Base-by-base conservation (phyloP, 2,329 filamentous ascomycete species). In the Cladosporium colombiae region DNA sequence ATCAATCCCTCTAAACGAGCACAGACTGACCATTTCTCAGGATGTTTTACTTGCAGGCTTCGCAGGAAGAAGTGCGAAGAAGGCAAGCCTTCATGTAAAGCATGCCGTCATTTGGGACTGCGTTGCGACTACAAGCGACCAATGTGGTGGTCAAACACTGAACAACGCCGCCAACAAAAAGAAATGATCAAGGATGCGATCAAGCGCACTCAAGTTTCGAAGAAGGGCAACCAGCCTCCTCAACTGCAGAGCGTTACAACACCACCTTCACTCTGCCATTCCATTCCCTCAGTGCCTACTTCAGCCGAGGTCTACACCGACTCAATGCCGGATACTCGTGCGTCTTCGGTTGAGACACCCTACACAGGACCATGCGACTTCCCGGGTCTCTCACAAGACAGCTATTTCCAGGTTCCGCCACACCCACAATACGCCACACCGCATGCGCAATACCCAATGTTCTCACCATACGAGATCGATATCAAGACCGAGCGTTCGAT, bases 161-260 rank as follows among this genome's bases (percentile, higher is more conserved):
- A 97, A 69, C 88, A 91, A 75, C 86, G 95, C 72, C 88, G 90
- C 73, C 82, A 89, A 65, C 92, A 97, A 78, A 99, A 98, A 82
- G 95, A 98, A 77, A 83, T 89, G 72, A 96, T 99, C 85, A 99
- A 99, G 85, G 90, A 91, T 80, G 92, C 94, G 79, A 98, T 99
- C 84, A 97, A 97, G 87, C 88, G 90, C 77, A 98, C 95, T 77
- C 98, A 98, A 86, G 85, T 96, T 71, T 89, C 89, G 29, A 94
- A 97, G 81, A 97, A 97, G 87, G 84, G 87, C 62, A 84, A 88
- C 62, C 80, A 84, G 61, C 55, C 70, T 55, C 72, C 70, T 65
- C 63, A 69, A 40, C 66, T 67, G n/a, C 69, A 66, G 68, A 80
- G 79, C 74, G 78, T 78, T 68, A 84, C 86, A 78, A 91, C 91